These are phyloP conservation scores for Malus hybrid DNA, from an alignment of 331 rosid genomes.

Conservation along the genomic window DNA sequence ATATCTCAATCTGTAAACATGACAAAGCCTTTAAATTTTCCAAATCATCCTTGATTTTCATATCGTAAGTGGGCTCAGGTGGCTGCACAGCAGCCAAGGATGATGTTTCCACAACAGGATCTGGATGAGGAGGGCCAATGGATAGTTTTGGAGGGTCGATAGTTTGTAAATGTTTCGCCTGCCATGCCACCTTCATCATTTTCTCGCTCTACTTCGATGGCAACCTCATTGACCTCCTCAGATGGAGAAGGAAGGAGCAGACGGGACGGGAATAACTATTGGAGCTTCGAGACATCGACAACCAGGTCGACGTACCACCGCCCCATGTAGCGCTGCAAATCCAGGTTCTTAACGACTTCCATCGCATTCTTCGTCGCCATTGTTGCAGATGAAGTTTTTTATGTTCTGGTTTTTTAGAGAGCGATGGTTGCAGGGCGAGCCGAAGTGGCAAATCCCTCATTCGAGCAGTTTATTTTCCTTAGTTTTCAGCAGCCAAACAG, in stretches of 20 bases:
- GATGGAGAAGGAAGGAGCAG: slow-evolving; percentile 23
- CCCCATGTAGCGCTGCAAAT: no score
- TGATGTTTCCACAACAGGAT: slow-evolving; percentile 93
- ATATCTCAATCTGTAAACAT: slow-evolving; percentile 93
- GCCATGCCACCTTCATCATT: slow-evolving; percentile 94
- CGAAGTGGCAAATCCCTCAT: no score
- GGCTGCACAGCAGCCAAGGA: slow-evolving; percentile 96
- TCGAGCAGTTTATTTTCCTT: no score
- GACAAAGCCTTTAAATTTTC: slow-evolving; percentile 67
- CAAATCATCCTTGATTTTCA: slow-evolving; percentile 54
- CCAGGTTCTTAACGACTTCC: no score
- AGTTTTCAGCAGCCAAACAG: no score
- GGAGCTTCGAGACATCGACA: slow-evolving; percentile 37
- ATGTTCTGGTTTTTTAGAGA: no score
- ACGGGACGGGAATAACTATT: slow-evolving; percentile 12
- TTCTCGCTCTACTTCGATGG: slow-evolving; percentile 96
- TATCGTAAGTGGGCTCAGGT: slow-evolving; percentile 88
- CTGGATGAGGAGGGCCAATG: slow-evolving; percentile 87
- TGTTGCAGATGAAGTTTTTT: no score
- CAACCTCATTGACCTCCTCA: slow-evolving; percentile 69
- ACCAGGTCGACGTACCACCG: slow-evolving; percentile 32
- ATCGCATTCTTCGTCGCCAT: no score
- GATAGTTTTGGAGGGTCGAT: slow-evolving; percentile 87
- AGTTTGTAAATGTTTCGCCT: slow-evolving; percentile 96
- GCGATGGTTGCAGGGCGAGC: no score